Evolutionary conservation across 208 protist species (phyloP).

Genomic region (Wallacemonas sp.): DNA sequence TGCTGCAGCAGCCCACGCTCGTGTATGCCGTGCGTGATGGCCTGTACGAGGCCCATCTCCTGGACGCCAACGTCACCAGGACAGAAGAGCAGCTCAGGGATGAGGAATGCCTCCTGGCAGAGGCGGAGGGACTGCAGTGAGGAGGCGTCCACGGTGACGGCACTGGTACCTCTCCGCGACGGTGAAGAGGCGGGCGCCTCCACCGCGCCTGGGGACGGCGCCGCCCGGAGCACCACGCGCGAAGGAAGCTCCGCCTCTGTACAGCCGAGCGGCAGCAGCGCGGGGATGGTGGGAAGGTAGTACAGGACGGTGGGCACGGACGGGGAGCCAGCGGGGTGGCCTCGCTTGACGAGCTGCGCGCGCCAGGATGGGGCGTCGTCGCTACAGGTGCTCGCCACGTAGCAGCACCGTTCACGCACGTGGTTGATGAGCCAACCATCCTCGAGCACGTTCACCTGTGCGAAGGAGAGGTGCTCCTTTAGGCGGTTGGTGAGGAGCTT

Average conservation of each 20-base stretch:
- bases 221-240: conserved; percentile 18
- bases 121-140: conserved; percentile 38
- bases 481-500: conserved; percentile 81
- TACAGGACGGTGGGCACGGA: conserved; percentile 26
- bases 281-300: conserved; percentile 69
- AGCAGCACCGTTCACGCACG: conserved; percentile 73
- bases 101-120: conserved; percentile 65
- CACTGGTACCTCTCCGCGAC: neutral
- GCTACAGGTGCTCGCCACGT: conserved; percentile 21
- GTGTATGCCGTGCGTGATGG: conserved; percentile 35
- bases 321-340: neutral
- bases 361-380: conserved; percentile 2
- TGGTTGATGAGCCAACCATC: conserved; percentile 84
- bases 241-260: conserved; percentile 36
- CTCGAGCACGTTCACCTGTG: conserved; percentile 76
- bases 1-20: conserved; percentile 40
- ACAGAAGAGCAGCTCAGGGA: conserved; percentile 82
- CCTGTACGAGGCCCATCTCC: conserved; percentile 58
- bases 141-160: conserved; percentile 5
- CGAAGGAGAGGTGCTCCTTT: conserved; percentile 75
- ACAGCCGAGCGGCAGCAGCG: conserved; percentile 67
- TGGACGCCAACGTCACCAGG: conserved; percentile 57
- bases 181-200: neutral
- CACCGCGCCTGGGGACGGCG: neutral
- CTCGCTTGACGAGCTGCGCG: neutral